Conservation (phyloP, 1,139 yeast genomes). For the Yamadazyma triangularis region DNA sequence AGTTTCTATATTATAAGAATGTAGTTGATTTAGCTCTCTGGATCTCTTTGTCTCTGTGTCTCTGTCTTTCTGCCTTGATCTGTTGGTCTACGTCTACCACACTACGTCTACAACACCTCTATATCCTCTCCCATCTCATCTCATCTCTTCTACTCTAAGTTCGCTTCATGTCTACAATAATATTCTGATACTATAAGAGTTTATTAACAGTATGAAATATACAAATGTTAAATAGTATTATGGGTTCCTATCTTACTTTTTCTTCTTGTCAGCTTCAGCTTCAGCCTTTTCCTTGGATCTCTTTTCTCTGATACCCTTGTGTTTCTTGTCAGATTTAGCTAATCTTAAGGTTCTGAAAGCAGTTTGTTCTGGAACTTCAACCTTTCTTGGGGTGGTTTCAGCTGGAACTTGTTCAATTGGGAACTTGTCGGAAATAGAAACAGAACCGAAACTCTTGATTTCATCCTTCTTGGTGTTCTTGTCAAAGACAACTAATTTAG, state of each 20-base stretch:
- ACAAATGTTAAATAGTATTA: constrained; percentile 4
- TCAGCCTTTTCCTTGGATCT: constrained; percentile 96
- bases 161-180: no score
- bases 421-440: constrained; percentile 71
- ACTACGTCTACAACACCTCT: no score
- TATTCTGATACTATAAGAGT: neutral
- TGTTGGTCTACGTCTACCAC: no score
- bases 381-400: constrained; percentile 86
- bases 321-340: constrained; percentile 92
- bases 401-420: constrained; percentile 79
- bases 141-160: no score
- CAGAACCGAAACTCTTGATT: constrained; percentile 45
- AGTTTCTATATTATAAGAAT: no score
- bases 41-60: no score
- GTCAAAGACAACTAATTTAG: constrained; percentile 95
- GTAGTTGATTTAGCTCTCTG: no score
- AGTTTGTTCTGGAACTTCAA: constrained; percentile 76
- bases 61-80: no score
- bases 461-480: constrained; percentile 75
- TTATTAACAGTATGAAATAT: constrained; percentile 3
- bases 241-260: constrained; percentile 66
- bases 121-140: no score
- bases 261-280: constrained; percentile 97
- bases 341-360: constrained; percentile 95
- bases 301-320: constrained; percentile 95